Conservation (phyloP, 495 filamentous ascomycete genomes). For the Articulospora tetracladia region DNA sequence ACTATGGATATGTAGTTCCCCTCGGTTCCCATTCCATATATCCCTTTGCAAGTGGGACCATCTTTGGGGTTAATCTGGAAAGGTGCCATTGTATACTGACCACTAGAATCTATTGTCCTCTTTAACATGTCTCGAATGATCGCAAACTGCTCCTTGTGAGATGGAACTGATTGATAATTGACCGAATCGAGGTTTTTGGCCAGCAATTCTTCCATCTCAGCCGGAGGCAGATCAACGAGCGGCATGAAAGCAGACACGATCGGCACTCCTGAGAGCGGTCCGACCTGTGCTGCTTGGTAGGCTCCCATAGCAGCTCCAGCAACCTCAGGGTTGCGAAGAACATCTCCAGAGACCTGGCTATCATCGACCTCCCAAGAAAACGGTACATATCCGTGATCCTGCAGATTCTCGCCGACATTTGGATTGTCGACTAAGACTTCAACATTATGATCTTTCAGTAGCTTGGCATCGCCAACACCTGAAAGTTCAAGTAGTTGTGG, state of each 20-base stretch:
- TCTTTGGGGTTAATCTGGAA: not conserved
- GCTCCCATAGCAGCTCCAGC: not conserved
- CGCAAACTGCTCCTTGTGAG: not conserved
- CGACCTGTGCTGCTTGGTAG: not conserved
- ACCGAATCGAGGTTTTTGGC: not conserved
- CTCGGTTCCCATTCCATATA: constrained; percentile 32
- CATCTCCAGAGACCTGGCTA: not conserved
- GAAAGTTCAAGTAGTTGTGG: constrained; percentile 15
- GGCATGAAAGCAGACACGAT: not conserved
- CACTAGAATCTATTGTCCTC: not conserved
- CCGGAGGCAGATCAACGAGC: not conserved
- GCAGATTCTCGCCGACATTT: constrained; percentile 58
- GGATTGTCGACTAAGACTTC: constrained; percentile 52
- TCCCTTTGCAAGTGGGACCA: constrained; percentile 1
- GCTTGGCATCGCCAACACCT: constrained; percentile 14
- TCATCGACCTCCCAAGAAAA: constrained; percentile 1
- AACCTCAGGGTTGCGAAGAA: not conserved
- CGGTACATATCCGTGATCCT: constrained; percentile 39
- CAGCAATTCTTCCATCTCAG: not conserved
- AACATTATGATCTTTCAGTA: constrained; percentile 43
- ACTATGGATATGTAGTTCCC: constrained; percentile 34
- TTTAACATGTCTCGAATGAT: constrained; percentile 1
- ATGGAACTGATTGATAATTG: not conserved
- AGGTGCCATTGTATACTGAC: not conserved
- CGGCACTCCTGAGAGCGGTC: not conserved